Percentiles rank a stretch among this genome's conserved stretches.
phyloP scores from a whole-genome alignment of 371 early-diverging fungal species.

The Saksenaea oblongispora region DNA sequence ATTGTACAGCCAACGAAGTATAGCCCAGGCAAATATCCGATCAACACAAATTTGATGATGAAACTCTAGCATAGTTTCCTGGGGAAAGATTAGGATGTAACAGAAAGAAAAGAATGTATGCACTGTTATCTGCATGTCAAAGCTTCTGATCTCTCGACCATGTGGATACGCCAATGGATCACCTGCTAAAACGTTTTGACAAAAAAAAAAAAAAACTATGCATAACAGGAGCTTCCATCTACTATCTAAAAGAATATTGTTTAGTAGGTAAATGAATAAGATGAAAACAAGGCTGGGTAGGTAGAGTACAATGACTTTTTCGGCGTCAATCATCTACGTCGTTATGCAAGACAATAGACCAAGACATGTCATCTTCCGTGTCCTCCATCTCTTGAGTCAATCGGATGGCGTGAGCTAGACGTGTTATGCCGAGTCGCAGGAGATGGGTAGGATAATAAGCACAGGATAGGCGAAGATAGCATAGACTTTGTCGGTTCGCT shows the following conservation, averaged over 20 bases:
- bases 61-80: too few species aligned
- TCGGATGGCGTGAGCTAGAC: conserved; percentile 9
- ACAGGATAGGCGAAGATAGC: conserved; percentile 21
- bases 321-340: neutral
- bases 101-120: too few species aligned
- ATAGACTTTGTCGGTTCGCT: neutral
- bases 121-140: too few species aligned
- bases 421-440: neutral
- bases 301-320: neutral
- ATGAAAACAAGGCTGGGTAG: neutral
- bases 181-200: too few species aligned
- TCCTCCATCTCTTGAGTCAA: neutral
- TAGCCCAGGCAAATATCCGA: too few species aligned
- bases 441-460: conserved; percentile 10
- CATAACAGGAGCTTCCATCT: too few species aligned
- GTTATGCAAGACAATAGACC: neutral
- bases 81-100: too few species aligned
- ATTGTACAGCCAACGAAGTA: too few species aligned
- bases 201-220: neutral
- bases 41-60: neutral
- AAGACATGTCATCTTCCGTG: neutral
- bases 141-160: too few species aligned
- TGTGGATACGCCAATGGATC: too few species aligned
- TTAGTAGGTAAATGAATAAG: neutral
- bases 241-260: neutral